A percentile compares a stretch with the other conserved stretches of the same genome.
phyloP scores from a whole-genome alignment of 2,329 filamentous ascomycete species.

The Nemania bipapillata region DNA sequence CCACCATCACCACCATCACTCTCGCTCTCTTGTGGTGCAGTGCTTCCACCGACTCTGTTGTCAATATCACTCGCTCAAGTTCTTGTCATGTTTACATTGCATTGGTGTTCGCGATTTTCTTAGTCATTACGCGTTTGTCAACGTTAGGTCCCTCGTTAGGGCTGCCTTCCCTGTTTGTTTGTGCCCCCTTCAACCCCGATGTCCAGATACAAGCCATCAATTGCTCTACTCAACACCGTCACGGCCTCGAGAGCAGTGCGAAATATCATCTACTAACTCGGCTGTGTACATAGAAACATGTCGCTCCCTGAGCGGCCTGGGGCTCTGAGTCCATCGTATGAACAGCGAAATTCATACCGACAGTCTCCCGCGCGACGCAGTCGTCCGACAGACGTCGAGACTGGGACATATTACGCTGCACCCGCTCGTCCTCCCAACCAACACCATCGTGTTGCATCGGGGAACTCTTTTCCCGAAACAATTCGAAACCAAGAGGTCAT shows the following conservation, averaged over 20 bases:
- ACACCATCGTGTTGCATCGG: slow-evolving; percentile 68
- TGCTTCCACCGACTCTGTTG: slow-evolving; percentile 5
- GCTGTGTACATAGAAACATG: slow-evolving; percentile 60
- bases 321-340: slow-evolving; percentile 66
- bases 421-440: slow-evolving; percentile 54
- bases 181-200: slow-evolving; percentile 27
- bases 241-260: not conserved
- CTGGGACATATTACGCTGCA: slow-evolving; percentile 64
- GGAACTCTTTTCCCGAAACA: slow-evolving; percentile 68
- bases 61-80: slow-evolving; percentile 14
- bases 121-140: slow-evolving; percentile 12
- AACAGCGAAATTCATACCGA: slow-evolving; percentile 72
- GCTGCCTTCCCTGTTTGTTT: slow-evolving; percentile 26
- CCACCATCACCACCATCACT: not conserved
- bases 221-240: too few relatives aligned
- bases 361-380: slow-evolving; percentile 74
- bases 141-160: slow-evolving; percentile 22
- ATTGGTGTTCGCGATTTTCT: slow-evolving; percentile 8
- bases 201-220: not conserved
- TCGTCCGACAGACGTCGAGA: slow-evolving; percentile 76
- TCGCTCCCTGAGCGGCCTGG: slow-evolving; percentile 73
- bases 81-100: slow-evolving; percentile 26
- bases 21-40: slow-evolving; percentile 11
- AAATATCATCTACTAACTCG: slow-evolving; percentile 34
- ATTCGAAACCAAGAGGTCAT: slow-evolving; percentile 65